A percentile compares a stretch with the other conserved stretches of the same genome.
phyloP scores from a whole-genome alignment of 257 asterid genomes.

The Scutellaria galericulata region DNA sequence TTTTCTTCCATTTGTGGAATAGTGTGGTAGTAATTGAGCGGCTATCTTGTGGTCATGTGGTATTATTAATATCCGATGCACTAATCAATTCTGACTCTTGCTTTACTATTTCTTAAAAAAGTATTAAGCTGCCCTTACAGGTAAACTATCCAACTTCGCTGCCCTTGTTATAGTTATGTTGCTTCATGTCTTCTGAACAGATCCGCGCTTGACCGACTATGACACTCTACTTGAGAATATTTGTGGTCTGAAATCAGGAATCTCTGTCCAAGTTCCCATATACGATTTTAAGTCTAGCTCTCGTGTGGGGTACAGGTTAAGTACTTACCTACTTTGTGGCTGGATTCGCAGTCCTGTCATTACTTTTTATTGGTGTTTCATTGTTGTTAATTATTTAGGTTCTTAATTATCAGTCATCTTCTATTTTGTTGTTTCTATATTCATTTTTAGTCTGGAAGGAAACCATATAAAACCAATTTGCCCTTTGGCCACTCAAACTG shows the following conservation, averaged over 20 bases:
- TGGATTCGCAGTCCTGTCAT: neutral
- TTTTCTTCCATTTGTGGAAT: conserved; percentile 7
- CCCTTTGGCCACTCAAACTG: too few relatives aligned
- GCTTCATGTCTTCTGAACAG: conserved; percentile 54
- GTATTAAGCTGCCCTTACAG: conserved; percentile 25
- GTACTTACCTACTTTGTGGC: conserved; percentile 34
- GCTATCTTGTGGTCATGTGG: conserved; percentile 16
- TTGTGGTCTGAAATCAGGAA: conserved; percentile 75
- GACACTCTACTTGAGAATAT: conserved; percentile 92
- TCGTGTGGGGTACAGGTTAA: conserved; percentile 90
- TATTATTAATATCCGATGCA: neutral
- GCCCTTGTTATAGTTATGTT: conserved; percentile 31
- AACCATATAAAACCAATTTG: too few relatives aligned
- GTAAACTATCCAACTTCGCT: neutral
- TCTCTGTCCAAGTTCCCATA: conserved; percentile 84
- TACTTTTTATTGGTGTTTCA: conserved; percentile 19
- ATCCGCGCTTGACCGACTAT: conserved; percentile 98
- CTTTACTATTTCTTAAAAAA: neutral
- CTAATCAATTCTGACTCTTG: conserved; percentile 1
- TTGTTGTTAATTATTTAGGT: neutral
- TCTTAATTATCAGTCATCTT: too few relatives aligned
- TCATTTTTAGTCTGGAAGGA: too few relatives aligned
- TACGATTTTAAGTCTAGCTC: conserved; percentile 92
- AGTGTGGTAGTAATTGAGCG: conserved; percentile 11
- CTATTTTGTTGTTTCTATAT: too few relatives aligned